A percentile compares a stretch with the other conserved stretches of the same genome.
These are phyloP conservation scores for Pseudocercospora fuligena DNA, from an alignment of 2,329 filamentous ascomycete species.

Conservation along the genomic window DNA sequence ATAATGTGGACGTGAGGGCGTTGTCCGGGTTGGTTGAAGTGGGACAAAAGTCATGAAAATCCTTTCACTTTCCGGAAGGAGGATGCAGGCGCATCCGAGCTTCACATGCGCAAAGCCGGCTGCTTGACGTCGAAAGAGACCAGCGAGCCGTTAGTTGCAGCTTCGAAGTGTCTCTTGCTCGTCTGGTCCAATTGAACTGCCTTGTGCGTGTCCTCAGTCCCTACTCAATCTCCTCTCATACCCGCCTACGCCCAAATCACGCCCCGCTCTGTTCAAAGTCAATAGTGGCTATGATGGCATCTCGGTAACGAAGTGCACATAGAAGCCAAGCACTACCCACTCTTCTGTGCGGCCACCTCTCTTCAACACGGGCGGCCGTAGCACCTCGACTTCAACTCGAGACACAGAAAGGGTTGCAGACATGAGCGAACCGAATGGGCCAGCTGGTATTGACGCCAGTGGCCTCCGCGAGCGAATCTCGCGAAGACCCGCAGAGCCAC, in stretches of 20 bases:
- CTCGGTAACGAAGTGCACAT: constrained; percentile 18
- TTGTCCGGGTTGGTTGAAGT: too few relatives aligned
- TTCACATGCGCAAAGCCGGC: background rate
- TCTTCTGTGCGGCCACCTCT: constrained; percentile 18
- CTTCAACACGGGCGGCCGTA: constrained; percentile 24
- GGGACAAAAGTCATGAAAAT: background rate
- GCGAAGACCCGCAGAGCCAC: constrained; percentile 39
- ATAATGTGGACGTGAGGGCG: too few relatives aligned
- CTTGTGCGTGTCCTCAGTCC: background rate
- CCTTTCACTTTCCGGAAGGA: background rate
- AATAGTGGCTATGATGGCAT: constrained; percentile 24
- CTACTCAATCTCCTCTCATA: background rate
- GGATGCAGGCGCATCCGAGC: background rate
- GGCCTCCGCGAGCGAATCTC: constrained; percentile 56
- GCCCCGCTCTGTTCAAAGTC: constrained; percentile 16
- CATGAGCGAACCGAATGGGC: constrained; percentile 31
- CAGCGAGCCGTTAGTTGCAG: constrained; percentile 4
- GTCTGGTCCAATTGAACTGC: constrained; percentile 12
- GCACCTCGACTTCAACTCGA: constrained; percentile 27
- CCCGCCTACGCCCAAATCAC: background rate
- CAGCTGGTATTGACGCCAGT: constrained; percentile 31
- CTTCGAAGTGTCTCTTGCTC: background rate
- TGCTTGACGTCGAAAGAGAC: background rate
- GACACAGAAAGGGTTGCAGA: constrained; percentile 6
- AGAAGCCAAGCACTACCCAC: constrained; percentile 15